phyloP scores from a whole-genome alignment of 1,284 basidiomycete species.

The Tremellales sp. region DNA sequence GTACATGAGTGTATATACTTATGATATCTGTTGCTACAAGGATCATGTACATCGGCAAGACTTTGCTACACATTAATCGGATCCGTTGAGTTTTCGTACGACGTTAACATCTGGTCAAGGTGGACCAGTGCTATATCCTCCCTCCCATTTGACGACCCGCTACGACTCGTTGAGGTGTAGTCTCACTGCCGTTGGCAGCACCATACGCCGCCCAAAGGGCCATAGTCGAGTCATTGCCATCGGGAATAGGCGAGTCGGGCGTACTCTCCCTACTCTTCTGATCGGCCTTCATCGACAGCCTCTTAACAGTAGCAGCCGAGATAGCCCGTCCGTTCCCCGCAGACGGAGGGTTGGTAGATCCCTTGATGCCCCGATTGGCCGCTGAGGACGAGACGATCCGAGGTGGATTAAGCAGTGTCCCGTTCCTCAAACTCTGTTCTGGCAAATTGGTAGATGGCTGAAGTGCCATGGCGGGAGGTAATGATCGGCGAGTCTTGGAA shows the following conservation, averaged over 20 bases:
- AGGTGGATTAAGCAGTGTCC: neutral
- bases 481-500: slow-evolving; percentile 11
- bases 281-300: neutral
- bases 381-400: neutral
- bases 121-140: slow-evolving; percentile 3
- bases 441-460: slow-evolving; percentile 1
- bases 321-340: neutral
- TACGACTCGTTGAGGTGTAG: slow-evolving; percentile 2
- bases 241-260: neutral
- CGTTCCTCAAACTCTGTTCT: neutral
- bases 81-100: neutral
- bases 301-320: neutral
- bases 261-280: neutral
- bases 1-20: no score
- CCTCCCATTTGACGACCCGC: slow-evolving; percentile 3
- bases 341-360: neutral
- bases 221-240: neutral
- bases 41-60: neutral
- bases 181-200: neutral
- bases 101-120: neutral
- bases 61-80: no score
- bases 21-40: neutral
- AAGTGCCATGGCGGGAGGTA: slow-evolving; percentile 17
- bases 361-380: neutral
- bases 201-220: slow-evolving; percentile 6